These are phyloP conservation scores for Apiospora rasikravindrae DNA, from an alignment of 2,329 filamentous ascomycete genomes.

Conservation along the genomic window DNA sequence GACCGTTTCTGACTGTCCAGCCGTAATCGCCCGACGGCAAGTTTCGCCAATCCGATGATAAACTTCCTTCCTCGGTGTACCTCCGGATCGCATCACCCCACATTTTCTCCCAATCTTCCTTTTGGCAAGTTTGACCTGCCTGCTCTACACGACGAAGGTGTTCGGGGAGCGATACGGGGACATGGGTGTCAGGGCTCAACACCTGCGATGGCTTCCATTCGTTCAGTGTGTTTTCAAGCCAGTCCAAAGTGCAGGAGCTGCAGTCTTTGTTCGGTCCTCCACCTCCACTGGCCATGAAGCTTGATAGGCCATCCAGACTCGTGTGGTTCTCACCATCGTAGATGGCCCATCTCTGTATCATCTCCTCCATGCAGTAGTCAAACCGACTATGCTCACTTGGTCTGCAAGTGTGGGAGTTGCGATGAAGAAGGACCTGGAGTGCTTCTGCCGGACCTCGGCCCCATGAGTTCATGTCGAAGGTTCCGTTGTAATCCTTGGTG, in stretches of 20 bases:
- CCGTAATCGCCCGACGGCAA: slow-evolving; percentile 3
- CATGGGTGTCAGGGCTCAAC: slow-evolving; percentile 1
- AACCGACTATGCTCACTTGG: not conserved
- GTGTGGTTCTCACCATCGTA: slow-evolving; percentile 1
- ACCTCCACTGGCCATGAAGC: not conserved
- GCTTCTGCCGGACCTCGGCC: slow-evolving; percentile 2
- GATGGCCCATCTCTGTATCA: not conserved
- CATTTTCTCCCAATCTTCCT: not conserved
- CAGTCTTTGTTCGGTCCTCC: not conserved
- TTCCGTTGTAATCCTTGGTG: slow-evolving; percentile 11
- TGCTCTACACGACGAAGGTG: slow-evolving; percentile 12
- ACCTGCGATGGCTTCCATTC: slow-evolving; percentile 1
- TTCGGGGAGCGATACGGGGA: not conserved
- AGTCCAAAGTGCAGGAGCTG: not conserved
- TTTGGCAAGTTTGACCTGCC: not conserved
- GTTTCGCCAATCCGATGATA: not conserved
- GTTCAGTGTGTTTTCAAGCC: not conserved
- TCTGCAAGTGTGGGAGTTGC: slow-evolving; percentile 10
- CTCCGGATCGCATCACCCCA: slow-evolving; percentile 10
- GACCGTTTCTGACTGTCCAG: slow-evolving; percentile 5
- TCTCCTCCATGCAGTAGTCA: slow-evolving; percentile 5
- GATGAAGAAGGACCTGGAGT: not conserved
- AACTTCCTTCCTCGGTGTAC: not conserved
- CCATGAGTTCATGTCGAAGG: not conserved
- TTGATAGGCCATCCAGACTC: not conserved